Conservation (phyloP, 2,329 filamentous ascomycete species). For the Xylaria sp. region DNA sequence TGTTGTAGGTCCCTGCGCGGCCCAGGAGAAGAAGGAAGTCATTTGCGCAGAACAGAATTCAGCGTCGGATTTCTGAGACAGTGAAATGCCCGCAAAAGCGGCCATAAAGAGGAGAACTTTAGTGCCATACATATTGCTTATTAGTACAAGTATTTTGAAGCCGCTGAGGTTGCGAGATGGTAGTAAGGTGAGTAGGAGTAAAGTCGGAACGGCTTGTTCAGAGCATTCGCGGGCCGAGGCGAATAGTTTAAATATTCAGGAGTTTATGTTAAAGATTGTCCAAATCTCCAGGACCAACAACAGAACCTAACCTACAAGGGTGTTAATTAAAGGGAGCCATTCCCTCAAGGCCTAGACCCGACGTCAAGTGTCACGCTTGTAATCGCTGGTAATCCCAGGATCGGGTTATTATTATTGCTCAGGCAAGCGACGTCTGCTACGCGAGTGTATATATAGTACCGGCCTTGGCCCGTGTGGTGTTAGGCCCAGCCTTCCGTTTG, state of each 20-base stretch:
- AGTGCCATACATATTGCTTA: conserved; percentile 9
- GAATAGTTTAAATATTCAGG: conserved; percentile 10
- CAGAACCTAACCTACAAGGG: not conserved
- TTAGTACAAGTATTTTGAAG: not conserved
- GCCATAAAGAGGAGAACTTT: conserved; percentile 1
- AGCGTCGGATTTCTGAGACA: conserved; percentile 13
- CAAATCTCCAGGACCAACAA: not conserved
- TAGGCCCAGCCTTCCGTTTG: not conserved
- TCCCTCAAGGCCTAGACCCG: not conserved
- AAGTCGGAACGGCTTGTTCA: not conserved
- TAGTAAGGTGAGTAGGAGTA: not conserved
- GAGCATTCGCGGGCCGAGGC: not conserved
- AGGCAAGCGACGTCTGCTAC: not conserved
- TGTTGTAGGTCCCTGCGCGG: conserved; percentile 14
- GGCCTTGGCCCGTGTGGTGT: not conserved
- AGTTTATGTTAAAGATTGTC: not conserved
- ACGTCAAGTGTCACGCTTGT: not conserved
- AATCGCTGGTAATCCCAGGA: not conserved
- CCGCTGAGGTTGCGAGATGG: not conserved
- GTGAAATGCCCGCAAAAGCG: conserved; percentile 12
- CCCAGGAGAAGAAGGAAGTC: conserved; percentile 20
- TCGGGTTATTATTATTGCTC: not conserved
- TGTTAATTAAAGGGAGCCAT: not conserved
- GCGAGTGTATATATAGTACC: not conserved
- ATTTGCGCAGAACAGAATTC: conserved; percentile 13